These are phyloP conservation scores for Borovskyia barvae DNA, from an alignment of 208 protist species.

Conservation along the genomic window DNA sequence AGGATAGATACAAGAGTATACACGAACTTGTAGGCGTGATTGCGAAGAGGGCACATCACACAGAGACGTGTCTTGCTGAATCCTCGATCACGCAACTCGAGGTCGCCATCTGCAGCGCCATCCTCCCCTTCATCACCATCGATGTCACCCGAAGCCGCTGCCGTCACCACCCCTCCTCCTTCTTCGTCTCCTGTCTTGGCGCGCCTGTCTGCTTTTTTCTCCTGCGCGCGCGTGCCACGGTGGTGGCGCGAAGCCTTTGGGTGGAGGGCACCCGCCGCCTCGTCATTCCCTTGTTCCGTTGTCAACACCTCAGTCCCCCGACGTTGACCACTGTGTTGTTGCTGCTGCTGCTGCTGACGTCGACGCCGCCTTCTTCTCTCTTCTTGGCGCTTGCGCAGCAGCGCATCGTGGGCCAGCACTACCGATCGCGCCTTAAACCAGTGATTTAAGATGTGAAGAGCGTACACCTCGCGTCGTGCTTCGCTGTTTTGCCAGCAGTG, in stretches of 20 bases:
- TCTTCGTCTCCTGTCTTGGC: no score
- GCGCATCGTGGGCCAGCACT: slow-evolving; percentile 64
- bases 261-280: neutral
- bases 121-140: slow-evolving; percentile 9
- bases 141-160: slow-evolving; percentile 3
- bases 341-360: slow-evolving; percentile 1
- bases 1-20: slow-evolving; percentile 78
- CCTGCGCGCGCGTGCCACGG: no score
- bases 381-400: slow-evolving; percentile 36
- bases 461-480: slow-evolving; percentile 64
- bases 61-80: slow-evolving; percentile 93
- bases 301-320: no score
- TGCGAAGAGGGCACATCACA: slow-evolving; percentile 93
- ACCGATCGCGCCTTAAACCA: slow-evolving; percentile 85
- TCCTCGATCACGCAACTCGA: slow-evolving; percentile 91
- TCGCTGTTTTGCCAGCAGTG: slow-evolving; percentile 75
- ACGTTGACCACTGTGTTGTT: slow-evolving; percentile 3
- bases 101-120: slow-evolving; percentile 46
- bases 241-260: no score
- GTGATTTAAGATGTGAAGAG: slow-evolving; percentile 80
- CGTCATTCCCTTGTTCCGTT: neutral
- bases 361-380: neutral
- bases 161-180: no score
- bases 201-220: no score
- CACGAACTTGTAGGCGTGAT: slow-evolving; percentile 89